Base-by-base conservation (phyloP, 1,284 basidiomycete species). In the Paramarasmius palmivorus region DNA sequence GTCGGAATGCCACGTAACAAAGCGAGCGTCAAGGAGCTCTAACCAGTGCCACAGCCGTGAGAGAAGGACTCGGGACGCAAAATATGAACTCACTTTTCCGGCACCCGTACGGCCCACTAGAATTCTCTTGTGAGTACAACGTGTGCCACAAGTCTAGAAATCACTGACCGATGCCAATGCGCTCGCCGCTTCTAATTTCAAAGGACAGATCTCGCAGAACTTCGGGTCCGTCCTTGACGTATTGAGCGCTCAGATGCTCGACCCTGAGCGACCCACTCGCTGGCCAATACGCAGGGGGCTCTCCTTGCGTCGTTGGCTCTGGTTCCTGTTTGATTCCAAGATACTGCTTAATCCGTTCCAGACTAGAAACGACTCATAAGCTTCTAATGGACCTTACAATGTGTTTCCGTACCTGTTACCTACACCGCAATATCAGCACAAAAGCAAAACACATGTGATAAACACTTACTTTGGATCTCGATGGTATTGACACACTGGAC, bases 281-380 rank as follows among this genome's bases (percentile, higher is more conserved):
- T 0, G 90, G 90, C 90, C 90, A 92, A 56, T 87, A 83, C 0
- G 90, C 90, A 2, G 90, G 87, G 25, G 90, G 89, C 40, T 76
- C 70, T 5, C 82, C 82, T 12, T 66, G 63, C 22, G 71, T 65
- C 0, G 74, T 75, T 1, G 78, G 63, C 51, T 75, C 72, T 1
- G 81, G 79, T 64, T 92, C 90, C 64, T 90, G 87, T 52, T 89
- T 88, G 52, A 90, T 88, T 12, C 74, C 67, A 44, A 90, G 67
- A 63, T 92, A 92, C 25, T 81, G 80, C 61, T 88, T 79, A 50
- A 93, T 85, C 26, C 91, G 81, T 65, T 93, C 90, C 57, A 93
- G 73, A 63, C 84, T 86, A 54, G 19, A 20, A 53, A 51, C 17
- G 45, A 54, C 17, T 49, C 32, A 29, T 50, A 2, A 40, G 2